Conservation (phyloP, 495 filamentous ascomycete genomes). For the Penicillium ucsense region DNA sequence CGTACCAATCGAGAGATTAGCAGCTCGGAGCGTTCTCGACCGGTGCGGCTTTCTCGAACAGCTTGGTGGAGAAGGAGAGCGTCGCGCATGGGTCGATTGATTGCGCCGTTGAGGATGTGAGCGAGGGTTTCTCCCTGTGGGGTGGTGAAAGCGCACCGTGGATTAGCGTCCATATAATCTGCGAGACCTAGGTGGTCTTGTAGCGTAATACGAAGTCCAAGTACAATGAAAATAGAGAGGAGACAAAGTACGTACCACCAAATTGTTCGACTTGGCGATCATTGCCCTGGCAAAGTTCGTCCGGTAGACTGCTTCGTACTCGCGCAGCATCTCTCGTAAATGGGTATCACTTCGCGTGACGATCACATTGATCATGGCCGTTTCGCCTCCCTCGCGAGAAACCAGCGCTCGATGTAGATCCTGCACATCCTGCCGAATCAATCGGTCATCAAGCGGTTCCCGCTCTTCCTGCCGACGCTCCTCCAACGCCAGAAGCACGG, state of each 20-base stretch:
- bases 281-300: constrained; percentile 82
- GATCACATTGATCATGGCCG: constrained; percentile 79
- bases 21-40: constrained; percentile 66
- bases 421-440: constrained; percentile 62
- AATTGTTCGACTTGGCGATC: constrained; percentile 77
- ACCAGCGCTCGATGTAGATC: constrained; percentile 60
- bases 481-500: constrained; percentile 76
- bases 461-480: constrained; percentile 73
- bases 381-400: constrained; percentile 75
- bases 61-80: constrained; percentile 92
- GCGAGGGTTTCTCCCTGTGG: constrained; percentile 82
- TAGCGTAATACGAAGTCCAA: too few species aligned
- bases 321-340: constrained; percentile 64
- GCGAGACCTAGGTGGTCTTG: too few species aligned
- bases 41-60: constrained; percentile 52
- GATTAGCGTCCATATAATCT: too few species aligned
- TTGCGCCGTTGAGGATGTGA: constrained; percentile 92
- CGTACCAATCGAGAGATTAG: constrained; percentile 72
- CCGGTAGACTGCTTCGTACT: constrained; percentile 59
- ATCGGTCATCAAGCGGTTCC: constrained; percentile 42
- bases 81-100: constrained; percentile 91
- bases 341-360: constrained; percentile 70
- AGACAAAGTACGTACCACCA: constrained; percentile 56
- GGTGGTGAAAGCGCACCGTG: not conserved
- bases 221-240: not conserved